phyloP scores from a whole-genome alignment of 441 rosid species.

The Erodium moschatum region DNA sequence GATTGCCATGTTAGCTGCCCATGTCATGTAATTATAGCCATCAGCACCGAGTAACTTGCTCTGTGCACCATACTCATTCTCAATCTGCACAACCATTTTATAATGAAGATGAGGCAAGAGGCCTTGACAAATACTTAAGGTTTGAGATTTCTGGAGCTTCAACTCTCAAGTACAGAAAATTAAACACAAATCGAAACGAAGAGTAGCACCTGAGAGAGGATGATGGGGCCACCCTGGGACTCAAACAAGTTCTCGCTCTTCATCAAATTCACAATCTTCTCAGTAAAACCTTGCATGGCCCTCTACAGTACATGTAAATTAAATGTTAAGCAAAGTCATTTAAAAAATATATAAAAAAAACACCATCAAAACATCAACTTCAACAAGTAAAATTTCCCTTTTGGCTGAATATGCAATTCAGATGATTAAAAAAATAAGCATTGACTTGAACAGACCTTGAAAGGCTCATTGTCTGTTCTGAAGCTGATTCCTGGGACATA shows the following conservation, averaged over 20 bases:
- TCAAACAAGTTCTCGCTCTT: constrained; percentile 71
- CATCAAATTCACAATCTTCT: constrained; percentile 76
- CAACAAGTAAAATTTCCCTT: background rate
- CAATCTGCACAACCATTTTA: constrained; percentile 43
- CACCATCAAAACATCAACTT: constrained; percentile 12
- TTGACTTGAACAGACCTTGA: constrained; percentile 32
- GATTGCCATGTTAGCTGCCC: constrained; percentile 26
- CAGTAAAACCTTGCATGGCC: constrained; percentile 80
- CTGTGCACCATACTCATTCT: constrained; percentile 78
- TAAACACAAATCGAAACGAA: background rate
- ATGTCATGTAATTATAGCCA: constrained; percentile 60
- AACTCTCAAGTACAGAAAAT: background rate
- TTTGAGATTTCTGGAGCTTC: too few species aligned
- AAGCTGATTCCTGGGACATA: constrained; percentile 42
- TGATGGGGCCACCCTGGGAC: constrained; percentile 87
- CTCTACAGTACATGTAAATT: constrained; percentile 35
- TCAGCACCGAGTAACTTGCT: constrained; percentile 59
- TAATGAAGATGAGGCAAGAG: background rate
- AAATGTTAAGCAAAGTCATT: background rate
- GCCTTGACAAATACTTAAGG: background rate
- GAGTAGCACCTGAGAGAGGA: constrained; percentile 64
- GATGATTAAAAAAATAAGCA: background rate
- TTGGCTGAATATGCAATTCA: background rate
- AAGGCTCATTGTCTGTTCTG: constrained; percentile 59
- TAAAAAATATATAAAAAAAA: background rate